Evolutionary conservation across 1,139 yeast species (phyloP).

Genomic region (Hemisphaericaspora xylanilytica): DNA sequence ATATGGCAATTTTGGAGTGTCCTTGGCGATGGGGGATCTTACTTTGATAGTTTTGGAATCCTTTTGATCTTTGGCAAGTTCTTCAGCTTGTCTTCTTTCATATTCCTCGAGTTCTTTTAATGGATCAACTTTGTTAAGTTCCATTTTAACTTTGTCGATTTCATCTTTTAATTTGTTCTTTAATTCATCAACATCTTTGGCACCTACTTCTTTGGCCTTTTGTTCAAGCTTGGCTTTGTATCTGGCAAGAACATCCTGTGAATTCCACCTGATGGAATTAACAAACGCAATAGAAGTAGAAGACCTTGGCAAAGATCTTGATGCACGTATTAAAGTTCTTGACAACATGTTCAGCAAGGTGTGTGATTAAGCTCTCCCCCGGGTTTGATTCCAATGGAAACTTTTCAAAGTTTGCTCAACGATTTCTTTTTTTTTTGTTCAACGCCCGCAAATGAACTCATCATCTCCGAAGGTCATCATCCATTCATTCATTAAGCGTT

Average conservation of each 20-base stretch:
- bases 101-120: constrained; percentile 61
- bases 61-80: constrained; percentile 30
- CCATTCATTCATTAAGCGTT: not conserved
- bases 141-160: constrained; percentile 54
- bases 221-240: constrained; percentile 35
- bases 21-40: constrained; percentile 49
- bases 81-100: constrained; percentile 39
- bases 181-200: constrained; percentile 55
- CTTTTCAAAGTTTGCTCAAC: no score
- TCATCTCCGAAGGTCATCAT: not conserved
- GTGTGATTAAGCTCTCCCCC: no score
- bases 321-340: not conserved
- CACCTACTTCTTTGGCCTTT: constrained; percentile 39
- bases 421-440: not conserved
- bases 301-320: not conserved
- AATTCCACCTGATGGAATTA: not conserved
- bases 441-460: not conserved
- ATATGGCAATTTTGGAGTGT: constrained; percentile 51
- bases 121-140: constrained; percentile 66
- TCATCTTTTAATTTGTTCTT: constrained; percentile 61
- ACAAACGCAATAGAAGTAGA: not conserved
- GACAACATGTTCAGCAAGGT: no score
- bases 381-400: no score
- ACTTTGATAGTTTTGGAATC: constrained; percentile 61
- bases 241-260: constrained; percentile 16